A percentile compares a stretch with the other conserved stretches of the same genome.
Evolutionary conservation across 371 early-diverging fungal genomes (phyloP).

Genomic region (Coemansia sp.): DNA sequence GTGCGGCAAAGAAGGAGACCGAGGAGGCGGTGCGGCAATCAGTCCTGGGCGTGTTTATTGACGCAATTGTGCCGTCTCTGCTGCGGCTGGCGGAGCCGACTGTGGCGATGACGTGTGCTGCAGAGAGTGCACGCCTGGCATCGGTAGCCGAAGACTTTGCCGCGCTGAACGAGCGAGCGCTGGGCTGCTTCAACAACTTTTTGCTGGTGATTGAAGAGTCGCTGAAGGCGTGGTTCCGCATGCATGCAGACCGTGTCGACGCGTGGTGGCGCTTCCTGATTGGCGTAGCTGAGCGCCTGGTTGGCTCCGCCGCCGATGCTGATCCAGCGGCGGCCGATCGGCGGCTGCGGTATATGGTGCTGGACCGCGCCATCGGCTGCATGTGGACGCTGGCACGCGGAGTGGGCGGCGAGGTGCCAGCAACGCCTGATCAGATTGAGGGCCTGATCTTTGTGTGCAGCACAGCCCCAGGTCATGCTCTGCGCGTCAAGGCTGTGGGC

Average conservation of each 20-base stretch:
- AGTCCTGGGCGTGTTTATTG: slow-evolving; percentile 40
- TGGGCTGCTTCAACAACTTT: slow-evolving; percentile 77
- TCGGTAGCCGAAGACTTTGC: slow-evolving; percentile 40
- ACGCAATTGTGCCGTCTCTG: slow-evolving; percentile 25
- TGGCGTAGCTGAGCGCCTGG: slow-evolving; percentile 37
- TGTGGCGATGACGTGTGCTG: slow-evolving; percentile 6
- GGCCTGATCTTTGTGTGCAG: slow-evolving; percentile 48
- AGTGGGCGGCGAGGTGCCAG: slow-evolving; percentile 58
- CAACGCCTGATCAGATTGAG: slow-evolving; percentile 44
- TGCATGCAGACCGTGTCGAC: slow-evolving; percentile 55
- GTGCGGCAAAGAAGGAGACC: slow-evolving; percentile 56
- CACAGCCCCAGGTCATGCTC: slow-evolving; percentile 14
- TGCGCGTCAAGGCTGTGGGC: slow-evolving; percentile 68
- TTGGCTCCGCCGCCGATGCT: slow-evolving; percentile 5
- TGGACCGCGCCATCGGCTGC: slow-evolving; percentile 70
- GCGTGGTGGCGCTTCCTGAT: slow-evolving; percentile 68
- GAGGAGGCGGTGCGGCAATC: slow-evolving; percentile 47
- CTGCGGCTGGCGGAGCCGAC: slow-evolving; percentile 42
- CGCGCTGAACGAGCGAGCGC: slow-evolving; percentile 66
- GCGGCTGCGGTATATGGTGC: slow-evolving; percentile 41
- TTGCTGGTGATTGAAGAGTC: slow-evolving; percentile 71
- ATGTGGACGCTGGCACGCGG: slow-evolving; percentile 75
- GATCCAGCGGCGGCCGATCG: slow-evolving; percentile 10
- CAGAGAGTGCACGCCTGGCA: background rate
- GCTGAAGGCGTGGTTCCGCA: slow-evolving; percentile 66